Evolutionary conservation across 2,329 filamentous ascomycete genomes (phyloP).

Genomic region (Penicillium brasilianum): DNA sequence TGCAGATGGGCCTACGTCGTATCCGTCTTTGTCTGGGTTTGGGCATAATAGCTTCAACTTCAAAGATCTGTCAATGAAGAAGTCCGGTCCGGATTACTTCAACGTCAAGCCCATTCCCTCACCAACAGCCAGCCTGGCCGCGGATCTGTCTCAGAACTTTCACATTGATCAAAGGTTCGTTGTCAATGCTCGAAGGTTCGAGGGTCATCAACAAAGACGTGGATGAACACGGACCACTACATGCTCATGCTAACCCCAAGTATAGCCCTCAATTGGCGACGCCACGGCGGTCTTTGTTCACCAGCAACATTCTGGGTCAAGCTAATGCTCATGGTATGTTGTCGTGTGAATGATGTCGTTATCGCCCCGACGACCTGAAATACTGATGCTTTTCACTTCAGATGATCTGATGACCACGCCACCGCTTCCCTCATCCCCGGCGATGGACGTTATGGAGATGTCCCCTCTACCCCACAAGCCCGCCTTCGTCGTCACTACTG

Average conservation of each 20-base stretch:
- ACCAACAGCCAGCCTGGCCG: slow-evolving; percentile 86
- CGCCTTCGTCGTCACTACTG: slow-evolving; percentile 63
- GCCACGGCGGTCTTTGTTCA: slow-evolving; percentile 83
- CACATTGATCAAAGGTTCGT: slow-evolving; percentile 90
- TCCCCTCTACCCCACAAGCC: slow-evolving; percentile 90
- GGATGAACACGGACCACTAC: not conserved
- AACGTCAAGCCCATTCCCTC: slow-evolving; percentile 78
- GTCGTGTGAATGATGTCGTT: slow-evolving; percentile 5
- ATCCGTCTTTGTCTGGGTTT: slow-evolving; percentile 60
- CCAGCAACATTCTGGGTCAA: slow-evolving; percentile 68
- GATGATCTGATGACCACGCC: slow-evolving; percentile 81
- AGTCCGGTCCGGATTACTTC: slow-evolving; percentile 76
- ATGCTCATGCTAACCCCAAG: slow-evolving; percentile 47
- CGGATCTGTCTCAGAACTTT: slow-evolving; percentile 96
- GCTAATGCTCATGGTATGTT: slow-evolving; percentile 63
- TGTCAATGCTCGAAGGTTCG: not conserved
- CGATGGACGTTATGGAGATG: slow-evolving; percentile 85
- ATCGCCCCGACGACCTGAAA: not conserved
- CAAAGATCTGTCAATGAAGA: slow-evolving; percentile 74
- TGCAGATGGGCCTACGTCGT: slow-evolving; percentile 60
- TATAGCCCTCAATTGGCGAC: slow-evolving; percentile 79
- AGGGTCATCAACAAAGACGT: slow-evolving; percentile 11
- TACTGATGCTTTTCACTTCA: slow-evolving; percentile 24
- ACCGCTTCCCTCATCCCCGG: slow-evolving; percentile 75
- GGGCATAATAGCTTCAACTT: slow-evolving; percentile 75